These are phyloP conservation scores for Stagonosporopsis tanaceti DNA, from an alignment of 2,329 filamentous ascomycete genomes.

Conservation along the genomic window DNA sequence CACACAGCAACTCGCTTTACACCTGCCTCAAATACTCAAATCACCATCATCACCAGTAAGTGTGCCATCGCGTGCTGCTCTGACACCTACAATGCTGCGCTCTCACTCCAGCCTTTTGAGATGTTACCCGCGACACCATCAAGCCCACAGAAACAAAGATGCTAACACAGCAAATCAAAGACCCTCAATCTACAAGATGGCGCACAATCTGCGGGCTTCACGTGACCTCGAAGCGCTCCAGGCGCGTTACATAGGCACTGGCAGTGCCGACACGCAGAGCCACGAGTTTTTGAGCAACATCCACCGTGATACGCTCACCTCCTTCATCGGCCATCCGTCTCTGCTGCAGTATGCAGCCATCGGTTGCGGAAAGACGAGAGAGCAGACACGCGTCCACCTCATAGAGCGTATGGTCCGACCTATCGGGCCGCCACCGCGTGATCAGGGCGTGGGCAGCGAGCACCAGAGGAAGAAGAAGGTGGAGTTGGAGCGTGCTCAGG, in stretches of 20 bases:
- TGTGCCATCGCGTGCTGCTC: not conserved
- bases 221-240: not conserved
- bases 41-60: not conserved
- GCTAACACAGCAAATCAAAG: not conserved
- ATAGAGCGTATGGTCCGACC: not conserved
- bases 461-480: not conserved
- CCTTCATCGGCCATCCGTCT: not conserved
- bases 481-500: not conserved
- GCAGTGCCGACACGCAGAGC: not conserved
- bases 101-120: not conserved
- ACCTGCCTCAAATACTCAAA: no score
- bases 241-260: not conserved
- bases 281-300: not conserved
- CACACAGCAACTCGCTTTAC: no score
- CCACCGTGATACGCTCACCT: not conserved
- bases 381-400: not conserved
- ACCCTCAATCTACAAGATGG: not conserved
- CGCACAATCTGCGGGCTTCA: not conserved
- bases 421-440: not conserved
- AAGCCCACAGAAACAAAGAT: no score
- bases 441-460: not conserved
- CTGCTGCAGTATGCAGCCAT: not conserved
- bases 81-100: not conserved
- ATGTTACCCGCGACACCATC: no score
- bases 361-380: not conserved